phyloP scores from a whole-genome alignment of 305 asterid genomes.

The Rubia tinctorum region DNA sequence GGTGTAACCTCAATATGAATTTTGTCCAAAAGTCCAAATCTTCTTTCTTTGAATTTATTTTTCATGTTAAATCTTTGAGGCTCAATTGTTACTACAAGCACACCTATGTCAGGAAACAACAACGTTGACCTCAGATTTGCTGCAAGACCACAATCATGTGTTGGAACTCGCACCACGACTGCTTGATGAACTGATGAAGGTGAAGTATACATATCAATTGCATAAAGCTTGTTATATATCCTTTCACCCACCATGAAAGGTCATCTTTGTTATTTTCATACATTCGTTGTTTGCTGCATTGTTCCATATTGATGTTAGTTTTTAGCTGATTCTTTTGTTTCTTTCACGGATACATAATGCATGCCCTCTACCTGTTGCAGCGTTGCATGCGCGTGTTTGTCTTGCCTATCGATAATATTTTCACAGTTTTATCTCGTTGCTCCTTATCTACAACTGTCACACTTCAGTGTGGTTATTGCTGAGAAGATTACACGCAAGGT shows the following conservation, averaged over 20 bases:
- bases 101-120: conserved; percentile 69
- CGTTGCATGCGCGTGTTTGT: background rate
- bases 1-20: background rate
- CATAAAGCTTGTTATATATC: background rate
- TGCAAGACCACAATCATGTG: conserved; percentile 58
- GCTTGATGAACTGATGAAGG: conserved; percentile 87
- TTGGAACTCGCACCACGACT: conserved; percentile 76
- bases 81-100: conserved; percentile 81
- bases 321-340: background rate
- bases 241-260: background rate
- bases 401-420: background rate
- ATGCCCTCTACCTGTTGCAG: background rate
- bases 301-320: background rate
- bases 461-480: conserved; percentile 64
- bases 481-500: conserved; percentile 78
- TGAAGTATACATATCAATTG: conserved; percentile 15
- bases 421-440: conserved; percentile 24
- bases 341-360: background rate
- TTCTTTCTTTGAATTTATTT: background rate
- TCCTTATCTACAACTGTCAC: conserved; percentile 93
- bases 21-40: background rate
- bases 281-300: background rate
- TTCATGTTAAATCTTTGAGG: conserved; percentile 35
- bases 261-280: background rate
- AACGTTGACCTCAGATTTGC: conserved; percentile 60